Base-by-base conservation (phyloP, 495 filamentous ascomycete genomes). In the Hypoxylon trugodes region DNA sequence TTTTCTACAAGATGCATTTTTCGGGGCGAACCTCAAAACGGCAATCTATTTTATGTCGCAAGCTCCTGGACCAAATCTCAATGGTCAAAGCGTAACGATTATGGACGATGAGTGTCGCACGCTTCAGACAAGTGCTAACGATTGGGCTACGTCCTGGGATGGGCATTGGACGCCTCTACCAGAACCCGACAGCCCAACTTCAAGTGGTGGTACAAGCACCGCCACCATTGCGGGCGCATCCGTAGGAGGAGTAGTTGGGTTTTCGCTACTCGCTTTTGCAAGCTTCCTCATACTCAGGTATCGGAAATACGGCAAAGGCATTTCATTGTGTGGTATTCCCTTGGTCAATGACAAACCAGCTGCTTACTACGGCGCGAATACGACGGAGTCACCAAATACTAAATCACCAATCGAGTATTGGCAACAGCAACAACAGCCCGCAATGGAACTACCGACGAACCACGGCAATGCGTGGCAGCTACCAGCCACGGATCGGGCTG, bases 1-100 rank as follows among this genome's bases (percentile, higher is more conserved):
- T 0, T 85, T 86, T 51, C 50, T 85, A 9, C 83, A 86, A 62
- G 81, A 79, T 7, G 77, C 81, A 1, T 84, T 84, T 53, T 53
- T 84, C 8, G 81, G 79, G 10, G 71, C 74, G 13, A 84, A 83
- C 65, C 79, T 62, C 16, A 48, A 22, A 19, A 62, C 59, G 32
- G 40, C 49, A 2, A 37, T 48, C 7, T 54, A 54, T 25, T 62
- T 54, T 42, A 25, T 62, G 18, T 51, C 49, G 35, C 59, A 62
- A 32, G 59, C 59, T 1, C 49, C 59, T 3, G 50, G 59, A 1
- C 59, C 59, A 1, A 62, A 55, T 25, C 18, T 56, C 3, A 52
- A 45, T 18, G 26, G 24, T 8, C 42, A 62, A 43, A 62, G 48
- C 22, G 22, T 56, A 1, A 26, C 24, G n/a, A 42, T 43, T 12